These are phyloP conservation scores for Tetrahymena thermophila DNA, from an alignment of 73 alveolate species.

Conservation along the genomic window DNA sequence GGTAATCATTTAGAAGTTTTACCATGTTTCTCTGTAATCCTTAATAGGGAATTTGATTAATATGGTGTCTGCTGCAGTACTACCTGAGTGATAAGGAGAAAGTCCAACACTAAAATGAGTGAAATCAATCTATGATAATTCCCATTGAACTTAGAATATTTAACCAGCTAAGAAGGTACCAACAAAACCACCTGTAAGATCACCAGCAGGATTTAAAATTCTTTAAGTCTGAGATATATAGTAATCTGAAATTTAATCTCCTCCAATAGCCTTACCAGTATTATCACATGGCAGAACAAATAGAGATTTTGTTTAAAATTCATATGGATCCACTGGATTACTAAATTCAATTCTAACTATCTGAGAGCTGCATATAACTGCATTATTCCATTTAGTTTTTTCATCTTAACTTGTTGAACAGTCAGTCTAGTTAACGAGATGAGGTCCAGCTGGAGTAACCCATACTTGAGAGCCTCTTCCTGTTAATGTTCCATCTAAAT, in stretches of 20 bases:
- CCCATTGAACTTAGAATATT: slow-evolving; percentile 20
- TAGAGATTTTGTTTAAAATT: not conserved
- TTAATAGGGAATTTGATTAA: slow-evolving; percentile 14
- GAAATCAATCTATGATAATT: slow-evolving; percentile 17
- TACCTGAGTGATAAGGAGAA: slow-evolving; percentile 24
- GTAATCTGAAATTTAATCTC: not conserved
- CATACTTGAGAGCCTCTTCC: slow-evolving; percentile 4
- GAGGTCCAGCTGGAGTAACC: slow-evolving; percentile 19
- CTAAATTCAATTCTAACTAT: slow-evolving; percentile 5
- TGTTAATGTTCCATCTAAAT: slow-evolving; percentile 44
- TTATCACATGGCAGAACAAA: not conserved
- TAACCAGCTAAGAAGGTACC: slow-evolving; percentile 12
- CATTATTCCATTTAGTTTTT: slow-evolving; percentile 17
- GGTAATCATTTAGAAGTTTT: slow-evolving; percentile 6
- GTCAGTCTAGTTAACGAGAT: slow-evolving; percentile 2
- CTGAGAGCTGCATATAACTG: slow-evolving; percentile 5
- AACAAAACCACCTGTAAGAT: slow-evolving; percentile 7
- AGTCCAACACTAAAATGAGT: not conserved
- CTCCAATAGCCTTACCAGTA: not conserved
- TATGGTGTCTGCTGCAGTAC: not conserved
- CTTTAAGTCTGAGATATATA: slow-evolving; percentile 8
- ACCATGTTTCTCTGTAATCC: slow-evolving; percentile 30
- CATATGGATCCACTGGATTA: not conserved
- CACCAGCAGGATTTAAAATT: slow-evolving; percentile 4
- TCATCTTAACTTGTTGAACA: not conserved